A percentile compares a stretch with the other conserved stretches of the same genome.
These are phyloP conservation scores for Lepraria neglecta DNA, from an alignment of 495 filamentous ascomycete species.

Conservation along the genomic window DNA sequence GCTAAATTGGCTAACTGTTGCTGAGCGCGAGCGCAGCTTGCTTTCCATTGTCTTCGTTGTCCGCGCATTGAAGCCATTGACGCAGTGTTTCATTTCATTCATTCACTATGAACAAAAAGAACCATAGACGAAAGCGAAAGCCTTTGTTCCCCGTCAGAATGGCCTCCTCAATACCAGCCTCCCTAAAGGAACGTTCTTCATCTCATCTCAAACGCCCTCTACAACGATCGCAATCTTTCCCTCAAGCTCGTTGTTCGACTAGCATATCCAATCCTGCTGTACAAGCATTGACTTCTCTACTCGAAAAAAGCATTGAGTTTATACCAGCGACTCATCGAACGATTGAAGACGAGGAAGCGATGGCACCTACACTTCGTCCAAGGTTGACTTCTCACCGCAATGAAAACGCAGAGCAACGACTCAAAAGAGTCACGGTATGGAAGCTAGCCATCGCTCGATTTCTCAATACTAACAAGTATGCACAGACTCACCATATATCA, in stretches of 20 bases:
- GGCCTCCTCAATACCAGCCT: background rate
- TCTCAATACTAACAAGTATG: background rate
- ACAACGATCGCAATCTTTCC: background rate
- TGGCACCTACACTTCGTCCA: background rate
- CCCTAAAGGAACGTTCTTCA: too few relatives aligned
- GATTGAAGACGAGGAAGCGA: background rate
- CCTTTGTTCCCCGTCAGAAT: constrained; percentile 1
- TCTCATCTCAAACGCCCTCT: too few relatives aligned
- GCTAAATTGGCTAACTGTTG: background rate
- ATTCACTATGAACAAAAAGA: background rate
- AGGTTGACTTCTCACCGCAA: background rate
- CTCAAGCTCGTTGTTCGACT: background rate
- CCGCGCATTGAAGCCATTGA: background rate
- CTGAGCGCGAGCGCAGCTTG: too few relatives aligned
- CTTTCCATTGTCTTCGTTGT: background rate
- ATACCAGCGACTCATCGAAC: background rate
- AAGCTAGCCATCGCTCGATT: too few relatives aligned
- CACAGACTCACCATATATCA: too few relatives aligned
- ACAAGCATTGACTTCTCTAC: background rate
- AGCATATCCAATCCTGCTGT: background rate
- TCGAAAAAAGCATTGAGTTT: constrained; percentile 11
- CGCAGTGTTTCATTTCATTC: background rate
- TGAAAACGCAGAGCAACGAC: background rate
- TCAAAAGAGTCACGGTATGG: constrained; percentile 1
- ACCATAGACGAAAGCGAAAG: background rate